Conservation (phyloP, 2,329 filamentous ascomycete species). For the Fonsecaea multimorphosa region DNA sequence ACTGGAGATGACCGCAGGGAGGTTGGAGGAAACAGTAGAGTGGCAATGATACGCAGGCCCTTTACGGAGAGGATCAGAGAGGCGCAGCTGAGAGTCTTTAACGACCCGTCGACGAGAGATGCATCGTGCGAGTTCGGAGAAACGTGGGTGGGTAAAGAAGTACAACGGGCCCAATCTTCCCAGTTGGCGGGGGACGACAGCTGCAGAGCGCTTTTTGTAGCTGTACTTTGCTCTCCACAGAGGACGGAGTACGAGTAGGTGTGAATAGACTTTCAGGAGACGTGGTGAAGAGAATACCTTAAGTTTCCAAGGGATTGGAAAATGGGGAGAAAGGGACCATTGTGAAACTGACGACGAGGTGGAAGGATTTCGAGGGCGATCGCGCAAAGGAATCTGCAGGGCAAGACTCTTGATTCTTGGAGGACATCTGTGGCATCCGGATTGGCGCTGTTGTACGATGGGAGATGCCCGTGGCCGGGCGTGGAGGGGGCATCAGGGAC, state of each 20-base stretch:
- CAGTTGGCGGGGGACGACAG: background rate
- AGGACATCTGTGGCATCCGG: background rate
- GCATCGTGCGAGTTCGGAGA: constrained; percentile 16
- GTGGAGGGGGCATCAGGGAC: constrained; percentile 10
- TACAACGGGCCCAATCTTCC: background rate
- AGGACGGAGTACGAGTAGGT: background rate
- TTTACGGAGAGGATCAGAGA: background rate
- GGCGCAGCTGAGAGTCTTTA: constrained; percentile 8
- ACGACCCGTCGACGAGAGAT: constrained; percentile 4
- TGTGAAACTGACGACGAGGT: constrained; percentile 23
- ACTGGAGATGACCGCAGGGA: background rate
- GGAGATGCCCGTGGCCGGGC: constrained; percentile 18
- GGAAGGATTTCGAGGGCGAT: constrained; percentile 21
- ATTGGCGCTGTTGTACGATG: background rate
- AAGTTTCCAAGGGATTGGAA: background rate
- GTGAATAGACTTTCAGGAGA: constrained; percentile 9
- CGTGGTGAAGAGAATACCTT: background rate
- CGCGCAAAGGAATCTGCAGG: constrained; percentile 19
- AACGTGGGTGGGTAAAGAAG: background rate
- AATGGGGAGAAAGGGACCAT: constrained; percentile 9
- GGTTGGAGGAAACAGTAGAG: background rate
- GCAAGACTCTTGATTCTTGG: constrained; percentile 11
- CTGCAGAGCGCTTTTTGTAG: background rate
- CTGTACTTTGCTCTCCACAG: background rate
- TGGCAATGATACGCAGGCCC: constrained; percentile 7